Percentiles rank a stretch among this genome's conserved stretches.
Conservation (phyloP, 2,329 filamentous ascomycete genomes). For the Stagonosporopsis chrysanthemi region DNA sequence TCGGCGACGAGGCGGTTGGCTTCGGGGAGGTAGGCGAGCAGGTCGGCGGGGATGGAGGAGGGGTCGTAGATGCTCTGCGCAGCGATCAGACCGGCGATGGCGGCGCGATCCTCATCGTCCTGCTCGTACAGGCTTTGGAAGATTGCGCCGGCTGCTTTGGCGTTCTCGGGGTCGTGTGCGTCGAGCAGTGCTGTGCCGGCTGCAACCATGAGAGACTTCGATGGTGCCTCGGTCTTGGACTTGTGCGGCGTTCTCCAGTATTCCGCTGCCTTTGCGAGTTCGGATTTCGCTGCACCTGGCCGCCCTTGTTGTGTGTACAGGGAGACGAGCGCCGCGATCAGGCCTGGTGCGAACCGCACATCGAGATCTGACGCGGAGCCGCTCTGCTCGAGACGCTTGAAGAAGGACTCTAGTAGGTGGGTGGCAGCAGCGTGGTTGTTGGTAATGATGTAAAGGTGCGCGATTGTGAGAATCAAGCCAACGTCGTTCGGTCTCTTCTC, state of each 20-base stretch:
- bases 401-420: slow-evolving; percentile 76
- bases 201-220: slow-evolving; percentile 70
- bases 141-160: slow-evolving; percentile 75
- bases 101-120: slow-evolving; percentile 71
- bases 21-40: slow-evolving; percentile 66
- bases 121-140: slow-evolving; percentile 75
- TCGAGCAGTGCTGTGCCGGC: slow-evolving; percentile 84
- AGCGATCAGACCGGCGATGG: slow-evolving; percentile 85
- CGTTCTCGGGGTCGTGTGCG: slow-evolving; percentile 73
- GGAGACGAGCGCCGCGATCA: slow-evolving; percentile 80
- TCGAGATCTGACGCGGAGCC: slow-evolving; percentile 66
- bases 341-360: slow-evolving; percentile 81
- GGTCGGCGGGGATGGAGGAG: slow-evolving; percentile 60
- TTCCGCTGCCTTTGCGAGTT: slow-evolving; percentile 78
- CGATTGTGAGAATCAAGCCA: slow-evolving; percentile 78
- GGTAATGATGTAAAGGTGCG: slow-evolving; percentile 79
- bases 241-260: slow-evolving; percentile 74
- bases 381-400: slow-evolving; percentile 73
- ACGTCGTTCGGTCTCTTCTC: slow-evolving; percentile 80
- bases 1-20: slow-evolving; percentile 67
- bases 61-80: slow-evolving; percentile 72
- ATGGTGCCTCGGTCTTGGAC: slow-evolving; percentile 53
- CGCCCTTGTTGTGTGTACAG: slow-evolving; percentile 81
- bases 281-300: slow-evolving; percentile 72
- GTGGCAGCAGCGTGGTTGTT: slow-evolving; percentile 78